Percentiles rank a stretch among this genome's conserved stretches.
Evolutionary conservation across 257 asterid species (phyloP).

Genomic region (Plantago ovata): DNA sequence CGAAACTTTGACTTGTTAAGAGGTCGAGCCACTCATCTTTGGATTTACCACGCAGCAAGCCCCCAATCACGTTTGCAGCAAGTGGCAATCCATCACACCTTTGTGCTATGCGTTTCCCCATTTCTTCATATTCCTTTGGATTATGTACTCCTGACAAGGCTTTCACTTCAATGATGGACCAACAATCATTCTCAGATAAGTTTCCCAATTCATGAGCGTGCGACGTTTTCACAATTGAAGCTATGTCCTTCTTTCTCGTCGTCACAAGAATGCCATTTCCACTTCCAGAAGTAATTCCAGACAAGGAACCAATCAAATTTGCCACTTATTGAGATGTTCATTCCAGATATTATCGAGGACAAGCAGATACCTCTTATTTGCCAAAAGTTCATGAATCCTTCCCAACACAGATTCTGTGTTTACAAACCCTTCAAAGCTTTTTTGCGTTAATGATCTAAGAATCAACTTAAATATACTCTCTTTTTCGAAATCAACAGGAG

Average conservation of each 20-base stretch:
- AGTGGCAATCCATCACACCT: slow-evolving; percentile 35
- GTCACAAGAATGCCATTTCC: slow-evolving; percentile 22
- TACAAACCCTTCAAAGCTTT: not conserved
- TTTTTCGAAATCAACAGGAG: slow-evolving; percentile 8
- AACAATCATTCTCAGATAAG: slow-evolving; percentile 21
- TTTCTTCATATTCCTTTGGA: slow-evolving; percentile 11
- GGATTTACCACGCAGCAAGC: slow-evolving; percentile 14
- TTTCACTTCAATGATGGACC: slow-evolving; percentile 21
- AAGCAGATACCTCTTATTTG: slow-evolving; percentile 16
- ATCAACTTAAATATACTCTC: slow-evolving; percentile 14
- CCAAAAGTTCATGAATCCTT: slow-evolving; percentile 1
- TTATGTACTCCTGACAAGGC: slow-evolving; percentile 19
- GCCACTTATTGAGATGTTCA: slow-evolving; percentile 8
- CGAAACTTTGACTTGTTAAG: not conserved
- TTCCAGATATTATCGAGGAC: slow-evolving; percentile 20
- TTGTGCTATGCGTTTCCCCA: slow-evolving; percentile 14
- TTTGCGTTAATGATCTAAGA: not conserved
- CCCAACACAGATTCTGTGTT: not conserved
- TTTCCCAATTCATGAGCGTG: not conserved
- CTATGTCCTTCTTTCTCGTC: slow-evolving; percentile 18
- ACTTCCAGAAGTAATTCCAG: not conserved
- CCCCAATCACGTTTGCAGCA: slow-evolving; percentile 30
- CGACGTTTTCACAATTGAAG: slow-evolving; percentile 13
- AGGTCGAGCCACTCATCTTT: slow-evolving; percentile 20
- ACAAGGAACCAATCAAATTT: slow-evolving; percentile 7